Conservation (phyloP, 2,329 filamentous ascomycete genomes). For the Dissoconium aciculare region DNA sequence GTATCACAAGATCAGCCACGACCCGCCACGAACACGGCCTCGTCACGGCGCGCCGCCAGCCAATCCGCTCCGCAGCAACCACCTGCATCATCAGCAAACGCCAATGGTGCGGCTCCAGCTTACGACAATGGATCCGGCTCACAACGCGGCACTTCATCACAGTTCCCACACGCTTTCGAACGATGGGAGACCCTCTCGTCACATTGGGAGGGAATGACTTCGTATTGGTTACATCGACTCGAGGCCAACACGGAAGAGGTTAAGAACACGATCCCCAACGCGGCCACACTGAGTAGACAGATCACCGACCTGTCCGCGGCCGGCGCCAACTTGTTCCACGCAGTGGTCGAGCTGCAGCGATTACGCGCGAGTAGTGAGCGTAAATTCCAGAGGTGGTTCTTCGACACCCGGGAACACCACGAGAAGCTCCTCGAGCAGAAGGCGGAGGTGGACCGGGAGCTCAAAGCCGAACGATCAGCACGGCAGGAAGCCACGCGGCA, state of each 20-base stretch:
- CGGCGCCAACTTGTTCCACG: constrained; percentile 92
- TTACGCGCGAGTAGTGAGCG: constrained; percentile 87
- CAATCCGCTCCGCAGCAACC: constrained; percentile 15
- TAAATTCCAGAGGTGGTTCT: constrained; percentile 98
- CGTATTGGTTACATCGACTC: constrained; percentile 88
- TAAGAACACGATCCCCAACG: constrained; percentile 58
- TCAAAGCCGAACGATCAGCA: constrained; percentile 60
- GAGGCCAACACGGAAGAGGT: constrained; percentile 83
- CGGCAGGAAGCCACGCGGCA: constrained; percentile 47
- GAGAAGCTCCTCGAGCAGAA: constrained; percentile 73
- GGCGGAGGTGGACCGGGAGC: constrained; percentile 58
- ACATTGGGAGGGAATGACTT: constrained; percentile 94
- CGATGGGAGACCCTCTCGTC: constrained; percentile 94
- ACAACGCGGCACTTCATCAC: constrained; percentile 35
- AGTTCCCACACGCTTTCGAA: constrained; percentile 93
- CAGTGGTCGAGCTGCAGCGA: constrained; percentile 87
- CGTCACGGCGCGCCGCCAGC: constrained; percentile 13
- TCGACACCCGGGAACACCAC: constrained; percentile 77
- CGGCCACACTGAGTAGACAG: constrained; percentile 77
- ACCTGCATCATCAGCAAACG: constrained; percentile 9
- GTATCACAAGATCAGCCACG: constrained; percentile 16
- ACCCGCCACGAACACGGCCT: constrained; percentile 11
- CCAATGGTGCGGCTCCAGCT: constrained; percentile 7
- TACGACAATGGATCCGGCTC: constrained; percentile 9
- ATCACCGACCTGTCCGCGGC: constrained; percentile 95